Percentiles rank a stretch among this genome's conserved stretches.
These are phyloP conservation scores for Acidiella bohemica DNA, from an alignment of 495 filamentous ascomycete genomes.

Conservation along the genomic window DNA sequence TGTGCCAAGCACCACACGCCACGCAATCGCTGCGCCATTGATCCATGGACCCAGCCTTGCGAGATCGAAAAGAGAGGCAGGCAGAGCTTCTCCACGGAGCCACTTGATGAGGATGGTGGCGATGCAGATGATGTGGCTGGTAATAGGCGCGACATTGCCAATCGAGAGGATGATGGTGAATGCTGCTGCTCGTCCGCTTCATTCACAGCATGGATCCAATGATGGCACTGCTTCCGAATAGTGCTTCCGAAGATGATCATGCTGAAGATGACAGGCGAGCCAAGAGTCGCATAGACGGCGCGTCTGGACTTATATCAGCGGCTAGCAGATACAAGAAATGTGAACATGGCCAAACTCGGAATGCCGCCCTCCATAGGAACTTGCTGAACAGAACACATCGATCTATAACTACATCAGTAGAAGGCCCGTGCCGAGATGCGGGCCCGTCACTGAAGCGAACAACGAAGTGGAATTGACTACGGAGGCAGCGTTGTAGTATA, in stretches of 20 bases:
- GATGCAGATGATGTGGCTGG: conserved; percentile 40
- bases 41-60: conserved; percentile 25
- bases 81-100: conserved; percentile 20
- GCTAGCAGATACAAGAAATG: too few species aligned
- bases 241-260: conserved; percentile 2
- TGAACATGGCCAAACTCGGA: too few species aligned
- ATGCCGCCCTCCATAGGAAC: too few species aligned
- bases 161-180: conserved; percentile 38
- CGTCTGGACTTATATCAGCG: too few species aligned
- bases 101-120: conserved; percentile 33
- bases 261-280: conserved; percentile 7
- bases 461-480: too few species aligned
- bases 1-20: conserved; percentile 36
- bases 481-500: too few species aligned
- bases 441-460: too few species aligned
- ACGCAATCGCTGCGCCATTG: conserved; percentile 33
- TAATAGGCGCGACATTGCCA: conserved; percentile 32
- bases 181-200: conserved; percentile 34
- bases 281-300: conserved; percentile 30
- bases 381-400: too few species aligned
- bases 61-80: conserved; percentile 36
- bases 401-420: too few species aligned
- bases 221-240: neutral
- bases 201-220: conserved; percentile 22
- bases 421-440: too few species aligned